Base-by-base conservation (phyloP, 169 alveolate species). In the Cryptosporidium sp. region DNA sequence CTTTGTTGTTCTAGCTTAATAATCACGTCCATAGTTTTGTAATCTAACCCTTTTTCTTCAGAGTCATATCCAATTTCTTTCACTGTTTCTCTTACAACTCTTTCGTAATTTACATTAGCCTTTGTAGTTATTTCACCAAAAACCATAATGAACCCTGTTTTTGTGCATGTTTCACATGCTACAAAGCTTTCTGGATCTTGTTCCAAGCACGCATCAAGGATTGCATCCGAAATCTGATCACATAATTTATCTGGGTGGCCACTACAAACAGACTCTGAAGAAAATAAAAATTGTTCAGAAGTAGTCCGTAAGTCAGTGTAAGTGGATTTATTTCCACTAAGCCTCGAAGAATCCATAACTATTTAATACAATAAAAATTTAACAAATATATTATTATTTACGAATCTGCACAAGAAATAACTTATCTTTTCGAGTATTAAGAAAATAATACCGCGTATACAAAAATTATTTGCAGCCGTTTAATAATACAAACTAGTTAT, bases 231-330 rank as follows among this genome's bases (percentile, higher is more conserved):
- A n/a, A 99, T 97, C 92, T 97, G 98, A 91, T 99, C 99, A 93
- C 99, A 98, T 44, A 99, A 93, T 95, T 99, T 99, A 94, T 99
- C 99, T 0, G 99, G 99, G 84, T 99, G 99, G 29, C 99, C 99
- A 72, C 98, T 99, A 70, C 98, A 97, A 53, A 98, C 99, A 39
- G 99, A 97, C 89, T 99, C 99, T 16, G 99, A 98, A 42, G 99
- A 97, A 95, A 98, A 99, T 70, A 96, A 96, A 94, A 98, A 97
- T 37, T 31, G 51, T 21, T n/a, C 35, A 56, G 12, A 12, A 65
- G n/a, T 6, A 6, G 52, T 39, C 10, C 3, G 18, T 3, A 67
- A 31, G 4, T 10, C 73, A 16, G 18, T 16, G 52, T 18, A 33
- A 21, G 5, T 21, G 4, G 73, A 12, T 16, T 8, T n/a, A 67